Base-by-base conservation (phyloP, 805 yeast species). In the Starmerella gropengiesseri region DNA sequence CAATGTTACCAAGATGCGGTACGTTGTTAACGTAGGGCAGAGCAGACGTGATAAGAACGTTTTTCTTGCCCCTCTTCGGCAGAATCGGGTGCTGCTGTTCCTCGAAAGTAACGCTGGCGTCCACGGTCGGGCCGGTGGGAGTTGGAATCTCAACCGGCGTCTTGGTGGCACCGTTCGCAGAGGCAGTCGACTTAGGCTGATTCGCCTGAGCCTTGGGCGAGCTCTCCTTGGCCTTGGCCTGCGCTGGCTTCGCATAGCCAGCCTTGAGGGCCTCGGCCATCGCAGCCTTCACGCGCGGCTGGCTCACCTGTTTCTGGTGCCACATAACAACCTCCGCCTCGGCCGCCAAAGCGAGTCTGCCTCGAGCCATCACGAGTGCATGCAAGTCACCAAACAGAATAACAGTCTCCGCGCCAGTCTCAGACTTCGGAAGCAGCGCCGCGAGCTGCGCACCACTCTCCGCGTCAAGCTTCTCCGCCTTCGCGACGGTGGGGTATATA, bases 21-120 rank as follows among this genome's bases (percentile, higher is more conserved):
- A 91, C 98, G 59, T 91, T 91, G 67, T 91, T 91, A 43, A 91
- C 99, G 56, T 91, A 91, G 9, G 99, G 99, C 56, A 91, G 73
- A 26, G 99, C 97, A 20, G 97, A 87, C 1, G 97, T 89, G 58
- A 91, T 78, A 54, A 91, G 67, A 44, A 89, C 74, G 64, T 91
- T 91, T 58, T 81, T 74, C 65, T 81, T 81, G 44, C 72, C 73
- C 19, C 71, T 67, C 53, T 74, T 74, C 45, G 97, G 98, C 40
- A 72, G 54, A 49, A 79, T 70, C 40, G 70, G 70, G 27, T 50
- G 52, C 36, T 31, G 44, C 37, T 9, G 43, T 22, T 19, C 22
- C 12, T 20, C 14, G 13, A 33, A 25, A 16, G 3, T 38, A 2
- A 47, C 40, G 19, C 43, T 11, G 16, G 34, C 7, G 18, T 44